Evolutionary conservation across 1,284 basidiomycete genomes (phyloP), one percentile per base, ranked within the genome.

Genomic region (Ceratorhiza oryzae-sativae): DNA sequence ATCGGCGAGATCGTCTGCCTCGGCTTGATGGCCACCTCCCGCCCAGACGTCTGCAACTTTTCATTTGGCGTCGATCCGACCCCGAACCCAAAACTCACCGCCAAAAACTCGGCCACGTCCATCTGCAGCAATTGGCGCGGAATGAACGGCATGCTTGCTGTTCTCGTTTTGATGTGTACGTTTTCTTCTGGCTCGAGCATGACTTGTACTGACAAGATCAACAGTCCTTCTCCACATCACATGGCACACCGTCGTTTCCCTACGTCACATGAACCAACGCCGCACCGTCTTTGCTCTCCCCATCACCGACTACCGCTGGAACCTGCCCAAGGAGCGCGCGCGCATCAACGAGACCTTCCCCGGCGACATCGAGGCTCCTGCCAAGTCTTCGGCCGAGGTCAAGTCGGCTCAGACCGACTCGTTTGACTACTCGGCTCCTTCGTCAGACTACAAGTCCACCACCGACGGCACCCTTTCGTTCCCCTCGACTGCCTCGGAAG

Each of bases 111-210:
- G n/a, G 49, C 63, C 20, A 60, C 53, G 36, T 59, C 58, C 20
- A 61, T 74, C 71, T 74, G 73, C 73, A 49, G 49, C 34, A 74
- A 72, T 63, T 74, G 73, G 73, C 46, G 56, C 42, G 71, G 60
- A 10, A 72, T 74, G 73, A 45, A 59, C 32, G 63, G 49, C 18
- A 51, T 74, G 55, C 42, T 72, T 30, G 71, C 53, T 30, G 8
- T 9, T 51, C 23, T 12, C 30, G 10, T 27, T 53, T 27, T n/a
- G n/a, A n/a, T n/a, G n/a, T n/a, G n/a, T n/a, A n/a, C n/a, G n/a
- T n/a, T n/a, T n/a, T n/a, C n/a, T n/a, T n/a, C n/a, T n/a, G n/a
- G n/a, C n/a, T n/a, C 49, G 25, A 27, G 20, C 4, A 48, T 4
- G 5, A 48, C 15, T 15, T 15, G 15, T 25, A 49, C 25, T 49